These are phyloP conservation scores for Lunasporangiospora selenospora DNA, from an alignment of 192 early-diverging fungal genomes.

Conservation along the genomic window DNA sequence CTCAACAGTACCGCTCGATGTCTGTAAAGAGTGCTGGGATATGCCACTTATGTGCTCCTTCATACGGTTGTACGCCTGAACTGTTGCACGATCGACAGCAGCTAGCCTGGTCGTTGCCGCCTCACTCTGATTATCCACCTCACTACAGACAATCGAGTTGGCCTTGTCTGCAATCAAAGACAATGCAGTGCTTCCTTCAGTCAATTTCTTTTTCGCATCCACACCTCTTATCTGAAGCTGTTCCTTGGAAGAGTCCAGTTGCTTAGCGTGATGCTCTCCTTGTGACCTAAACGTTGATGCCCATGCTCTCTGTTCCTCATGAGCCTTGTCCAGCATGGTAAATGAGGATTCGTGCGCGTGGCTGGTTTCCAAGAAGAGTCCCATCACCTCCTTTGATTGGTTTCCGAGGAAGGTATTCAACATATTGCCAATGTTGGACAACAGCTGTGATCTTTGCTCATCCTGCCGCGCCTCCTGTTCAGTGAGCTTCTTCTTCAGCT, in stretches of 20 bases:
- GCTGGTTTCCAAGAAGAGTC: slow-evolving; percentile 10
- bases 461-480: slow-evolving; percentile 10
- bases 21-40: slow-evolving; percentile 10
- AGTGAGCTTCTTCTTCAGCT: slow-evolving; percentile 13
- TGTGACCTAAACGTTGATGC: slow-evolving; percentile 1
- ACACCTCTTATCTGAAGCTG: not conserved
- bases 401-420: slow-evolving; percentile 21
- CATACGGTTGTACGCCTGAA: slow-evolving; percentile 11
- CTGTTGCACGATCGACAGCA: not conserved
- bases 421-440: slow-evolving; percentile 21
- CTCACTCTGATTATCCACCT: slow-evolving; percentile 10
- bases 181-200: not conserved
- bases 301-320: slow-evolving; percentile 24
- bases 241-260: slow-evolving; percentile 4
- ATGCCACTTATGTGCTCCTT: not conserved
- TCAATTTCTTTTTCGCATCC: not conserved
- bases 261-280: slow-evolving; percentile 5
- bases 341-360: slow-evolving; percentile 11
- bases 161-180: not conserved
- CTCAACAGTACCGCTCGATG: slow-evolving; percentile 8
- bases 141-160: not conserved
- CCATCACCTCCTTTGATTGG: slow-evolving; percentile 20
- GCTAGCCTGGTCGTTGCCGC: slow-evolving; percentile 13
- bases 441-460: slow-evolving; percentile 5
- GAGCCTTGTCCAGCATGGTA: not conserved